phyloP scores from a whole-genome alignment of 192 early-diverging fungal species.

The Geranomyces michiganensis region DNA sequence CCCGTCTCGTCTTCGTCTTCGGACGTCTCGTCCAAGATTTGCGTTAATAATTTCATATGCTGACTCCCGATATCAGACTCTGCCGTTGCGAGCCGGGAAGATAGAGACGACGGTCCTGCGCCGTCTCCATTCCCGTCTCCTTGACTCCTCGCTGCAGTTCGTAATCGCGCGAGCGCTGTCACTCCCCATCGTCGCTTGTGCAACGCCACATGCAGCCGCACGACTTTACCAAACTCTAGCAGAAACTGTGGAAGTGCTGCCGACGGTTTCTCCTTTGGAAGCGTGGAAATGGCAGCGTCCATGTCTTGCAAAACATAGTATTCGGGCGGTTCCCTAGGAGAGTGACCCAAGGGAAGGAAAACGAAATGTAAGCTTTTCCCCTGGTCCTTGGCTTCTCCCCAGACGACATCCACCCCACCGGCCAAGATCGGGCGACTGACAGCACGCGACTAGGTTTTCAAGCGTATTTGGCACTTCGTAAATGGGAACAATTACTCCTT shows the following conservation, averaged over 20 bases:
- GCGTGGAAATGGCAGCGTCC: not conserved
- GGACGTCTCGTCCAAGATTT: conserved; percentile 19
- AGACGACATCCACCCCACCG: conserved; percentile 19
- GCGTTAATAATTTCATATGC: not conserved
- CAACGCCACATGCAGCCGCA: conserved; percentile 22
- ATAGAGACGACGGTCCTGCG: not conserved
- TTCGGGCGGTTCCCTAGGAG: not conserved
- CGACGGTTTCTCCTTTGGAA: not conserved
- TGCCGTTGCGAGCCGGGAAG: not conserved
- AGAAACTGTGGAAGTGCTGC: not conserved
- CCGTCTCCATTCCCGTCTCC: not conserved
- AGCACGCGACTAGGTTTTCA: conserved; percentile 51
- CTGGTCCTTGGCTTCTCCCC: not conserved
- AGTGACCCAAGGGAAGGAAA: not conserved
- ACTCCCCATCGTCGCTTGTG: conserved; percentile 5
- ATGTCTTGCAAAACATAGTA: no score
- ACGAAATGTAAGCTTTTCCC: not conserved
- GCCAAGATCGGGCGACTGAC: conserved; percentile 47
- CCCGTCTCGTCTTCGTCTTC: conserved; percentile 19
- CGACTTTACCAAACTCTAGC: conserved; percentile 24
- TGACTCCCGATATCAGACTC: not conserved
- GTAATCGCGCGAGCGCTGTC: not conserved
- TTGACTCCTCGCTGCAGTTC: not conserved
- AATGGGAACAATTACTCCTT: conserved; percentile 44
- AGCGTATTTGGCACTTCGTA: conserved; percentile 40